Base-by-base conservation (phyloP, 345 rosid species). In the Luvunga scandens region DNA sequence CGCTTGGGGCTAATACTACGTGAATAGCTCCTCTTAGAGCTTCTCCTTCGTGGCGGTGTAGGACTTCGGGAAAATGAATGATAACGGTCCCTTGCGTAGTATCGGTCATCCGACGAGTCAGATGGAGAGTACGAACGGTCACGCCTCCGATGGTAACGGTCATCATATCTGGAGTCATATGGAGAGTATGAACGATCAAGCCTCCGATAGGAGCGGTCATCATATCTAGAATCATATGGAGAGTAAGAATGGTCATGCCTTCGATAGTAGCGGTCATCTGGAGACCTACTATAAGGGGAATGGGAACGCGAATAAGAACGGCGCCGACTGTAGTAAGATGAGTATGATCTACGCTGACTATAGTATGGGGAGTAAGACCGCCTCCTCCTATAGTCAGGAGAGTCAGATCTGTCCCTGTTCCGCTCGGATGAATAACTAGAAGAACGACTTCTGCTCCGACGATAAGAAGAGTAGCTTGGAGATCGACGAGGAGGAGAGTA, bases 401-500 rank as follows among this genome's bases (percentile, higher is more conserved):
- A 87, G 75, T 81, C 79, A 16, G 97, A 93, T 61, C 92, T 86
- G 83, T 91, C 85, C 84, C 90, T 79, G 75, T 89, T 84, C n/a
- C 85, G 65, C 8, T 84, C 94, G 27, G 88, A 85, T 22, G 91
- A 91, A 79, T 86, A 88, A 57, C 83, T n/a, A 3, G 85, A 86
- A 6, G 93, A 91, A 16, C 86, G 60, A 50, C 91, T 87, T 31
- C 73, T 28, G 66, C 87, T 79, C 71, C 85, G 74, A 8, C 45
- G 38, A 28, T 82, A 86, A 53, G 90, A 87, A 73, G 97, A 87
- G 83, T 76, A 76, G 79, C 91, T 85, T 22, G 88, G 86, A 38
- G 90, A 83, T 45, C 88, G 85, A 0, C 85, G 74, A 22, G 88
- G 53, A 31, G 90, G 70, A 38, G 94, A 90, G 64, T 80, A 63